These are phyloP conservation scores for Chondrostereum purpureum DNA, from an alignment of 1,284 basidiomycete species.

Conservation along the genomic window DNA sequence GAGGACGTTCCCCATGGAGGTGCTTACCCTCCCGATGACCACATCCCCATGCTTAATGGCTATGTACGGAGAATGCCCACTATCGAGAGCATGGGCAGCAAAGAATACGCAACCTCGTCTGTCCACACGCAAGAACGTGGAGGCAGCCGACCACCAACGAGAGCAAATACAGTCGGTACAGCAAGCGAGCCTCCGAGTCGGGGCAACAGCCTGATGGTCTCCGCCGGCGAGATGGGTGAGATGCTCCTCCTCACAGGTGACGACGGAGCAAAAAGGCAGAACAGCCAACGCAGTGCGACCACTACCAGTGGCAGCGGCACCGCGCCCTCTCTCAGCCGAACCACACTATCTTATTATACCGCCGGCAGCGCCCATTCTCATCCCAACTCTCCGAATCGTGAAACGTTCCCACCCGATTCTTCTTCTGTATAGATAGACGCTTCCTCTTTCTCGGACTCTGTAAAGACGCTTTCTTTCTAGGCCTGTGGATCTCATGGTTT, in stretches of 20 bases:
- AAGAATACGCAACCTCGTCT: not conserved
- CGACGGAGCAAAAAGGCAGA: too few species aligned
- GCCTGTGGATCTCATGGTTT: too few species aligned
- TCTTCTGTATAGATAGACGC: too few species aligned
- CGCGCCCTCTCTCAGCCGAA: not conserved
- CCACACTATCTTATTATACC: not conserved
- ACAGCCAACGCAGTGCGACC: not conserved
- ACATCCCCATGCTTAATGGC: conserved; percentile 52
- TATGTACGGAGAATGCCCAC: conserved; percentile 68
- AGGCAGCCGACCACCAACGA: not conserved
- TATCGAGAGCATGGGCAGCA: conserved; percentile 61
- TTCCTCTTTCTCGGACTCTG: too few species aligned
- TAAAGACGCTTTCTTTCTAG: too few species aligned
- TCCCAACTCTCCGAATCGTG: too few species aligned
- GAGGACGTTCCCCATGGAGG: conserved; percentile 4
- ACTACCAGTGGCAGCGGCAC: not conserved
- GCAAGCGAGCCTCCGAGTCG: not conserved
- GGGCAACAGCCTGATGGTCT: not conserved
- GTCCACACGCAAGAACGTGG: not conserved
- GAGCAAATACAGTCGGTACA: not conserved
- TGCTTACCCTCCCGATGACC: conserved; percentile 11
- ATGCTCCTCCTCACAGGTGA: not conserved
- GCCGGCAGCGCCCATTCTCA: not conserved
- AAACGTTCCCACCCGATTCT: too few species aligned
- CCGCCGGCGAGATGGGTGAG: not conserved